Conservation (phyloP, 1,284 basidiomycete species). For the Ceratobasidium sp. region DNA sequence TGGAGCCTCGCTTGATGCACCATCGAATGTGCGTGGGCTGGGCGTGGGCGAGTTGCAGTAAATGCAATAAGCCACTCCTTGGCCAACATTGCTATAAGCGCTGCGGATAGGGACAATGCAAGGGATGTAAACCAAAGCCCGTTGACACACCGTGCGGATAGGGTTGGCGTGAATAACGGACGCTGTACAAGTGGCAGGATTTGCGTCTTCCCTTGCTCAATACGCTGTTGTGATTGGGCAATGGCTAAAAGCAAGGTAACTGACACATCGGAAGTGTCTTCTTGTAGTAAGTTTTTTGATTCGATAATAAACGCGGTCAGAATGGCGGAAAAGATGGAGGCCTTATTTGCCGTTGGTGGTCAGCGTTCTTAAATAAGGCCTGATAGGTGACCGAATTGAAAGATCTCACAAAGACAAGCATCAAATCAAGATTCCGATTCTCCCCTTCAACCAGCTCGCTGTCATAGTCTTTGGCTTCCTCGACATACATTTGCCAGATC, state of each 20-base stretch:
- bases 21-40: not conserved
- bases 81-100: conserved; percentile 12
- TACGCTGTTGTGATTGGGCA: not conserved
- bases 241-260: not conserved
- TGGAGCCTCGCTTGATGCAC: not conserved
- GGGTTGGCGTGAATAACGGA: not conserved
- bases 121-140: conserved; percentile 23
- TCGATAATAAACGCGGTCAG: conserved; percentile 33
- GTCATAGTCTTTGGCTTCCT: conserved; percentile 18
- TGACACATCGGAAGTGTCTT: not conserved
- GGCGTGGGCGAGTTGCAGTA: conserved; percentile 5
- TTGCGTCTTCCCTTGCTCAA: not conserved
- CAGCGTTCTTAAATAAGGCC: not conserved
- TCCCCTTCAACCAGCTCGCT: not conserved
- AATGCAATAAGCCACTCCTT: too few relatives aligned
- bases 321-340: conserved; percentile 22
- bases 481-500: conserved; percentile 9
- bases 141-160: conserved; percentile 19
- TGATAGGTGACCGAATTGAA: not conserved
- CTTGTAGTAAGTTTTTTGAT: not conserved
- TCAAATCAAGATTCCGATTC: conserved; percentile 14
- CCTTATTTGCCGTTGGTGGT: not conserved
- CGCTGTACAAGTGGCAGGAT: not conserved
- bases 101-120: not conserved
- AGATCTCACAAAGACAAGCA: conserved; percentile 10